Evolutionary conservation across 2,329 filamentous ascomycete genomes (phyloP), one percentile per base, ranked within the genome.

Genomic region (Xylaria sp.): DNA sequence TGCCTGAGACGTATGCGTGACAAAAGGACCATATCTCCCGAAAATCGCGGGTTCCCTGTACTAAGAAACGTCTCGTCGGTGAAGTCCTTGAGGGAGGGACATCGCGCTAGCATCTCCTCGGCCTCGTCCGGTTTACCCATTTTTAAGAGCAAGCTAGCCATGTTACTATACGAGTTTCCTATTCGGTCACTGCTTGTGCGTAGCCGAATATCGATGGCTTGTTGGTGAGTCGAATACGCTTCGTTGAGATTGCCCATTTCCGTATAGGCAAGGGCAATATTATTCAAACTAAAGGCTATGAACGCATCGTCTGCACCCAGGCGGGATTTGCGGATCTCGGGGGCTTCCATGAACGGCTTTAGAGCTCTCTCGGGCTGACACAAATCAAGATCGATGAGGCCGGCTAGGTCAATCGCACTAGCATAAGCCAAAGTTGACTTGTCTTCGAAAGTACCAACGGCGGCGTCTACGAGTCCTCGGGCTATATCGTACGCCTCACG

Each of bases 81-180:
- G 60, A 81, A 79, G 52, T 78, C 74, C 63, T 78, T 77, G 10
- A 81, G 63, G 8, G 73, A 76, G 0, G 76, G 77, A 56, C 79
- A 80, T 52, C 71, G 70, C 50, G 72, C 73, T 4, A 79, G 73
- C 71, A 77, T 78, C 23, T 76, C 72, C 66, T 81, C 76, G 8
- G 79, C 77, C 50, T 79, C 76, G 66, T 81, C 72, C 9, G 78
- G 73, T 41, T 73, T 72, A 4, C 73, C 73, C 78, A 79, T 78
- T 23, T 76, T 72, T 5, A 81, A 73, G 8, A 80, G 71, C 10
- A 79, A 68, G 61, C 78, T 78, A 0, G 78, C 73, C 76, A 80
- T 75, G 65, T 80, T 80, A 69, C 78, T 80, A 63, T 80, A 81
- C 15, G 78, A 80, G 69, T 81, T 80, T 7, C 77, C 78, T 53